Base-by-base conservation (phyloP, 2,329 filamentous ascomycete genomes). In the Sporothrix curviconia region DNA sequence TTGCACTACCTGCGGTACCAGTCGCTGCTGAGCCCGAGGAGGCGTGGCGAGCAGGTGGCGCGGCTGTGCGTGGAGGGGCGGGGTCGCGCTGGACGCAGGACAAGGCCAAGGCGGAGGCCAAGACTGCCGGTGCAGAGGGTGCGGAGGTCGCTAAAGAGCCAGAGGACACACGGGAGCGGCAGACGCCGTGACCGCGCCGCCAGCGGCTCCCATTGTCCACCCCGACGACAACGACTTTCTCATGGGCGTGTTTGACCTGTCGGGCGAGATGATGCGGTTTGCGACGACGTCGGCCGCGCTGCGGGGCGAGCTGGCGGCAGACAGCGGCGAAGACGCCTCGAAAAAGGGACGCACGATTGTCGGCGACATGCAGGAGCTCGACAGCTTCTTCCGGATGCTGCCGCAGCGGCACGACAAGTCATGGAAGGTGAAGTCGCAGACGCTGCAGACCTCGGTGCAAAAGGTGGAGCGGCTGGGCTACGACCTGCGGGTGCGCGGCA, bases 181-280 rank as follows among this genome's bases (percentile, higher is more conserved):
- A 50, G 25, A 5, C 14, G 43, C 24, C n/a, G 8, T 14, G 63
- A 62, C 56, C 50, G 57, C n/a, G 62, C 62, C 8, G 57, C 52
- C 28, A 44, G 46, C 30, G 17, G 58, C 53, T 0, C 63, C 60
- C 4, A 61, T 49, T 3, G 79, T 96, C 2, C 66, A 77, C 0
- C 76, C 96, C 19, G 90, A 88, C 1, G 79, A 85, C 25, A 84
- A 92, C 56, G 94, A 99, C 71, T 97, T 96, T 69, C 74, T 96
- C 58, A 86, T 94, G 61, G 94, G 92, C 8, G 74, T 99, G 2
- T 96, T 96, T 67, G 94, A 99, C 70, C 81, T 97, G 64, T 92
- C 92, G 1, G 94, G 94, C 39, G 94, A 99, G 75, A 79, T 97
- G 76, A 99, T 99, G 94, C 83, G 92, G 30, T 97, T 96, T 72